These are phyloP conservation scores for Trichophyton verrucosum DNA, from an alignment of 2,329 filamentous ascomycete species.

Conservation along the genomic window DNA sequence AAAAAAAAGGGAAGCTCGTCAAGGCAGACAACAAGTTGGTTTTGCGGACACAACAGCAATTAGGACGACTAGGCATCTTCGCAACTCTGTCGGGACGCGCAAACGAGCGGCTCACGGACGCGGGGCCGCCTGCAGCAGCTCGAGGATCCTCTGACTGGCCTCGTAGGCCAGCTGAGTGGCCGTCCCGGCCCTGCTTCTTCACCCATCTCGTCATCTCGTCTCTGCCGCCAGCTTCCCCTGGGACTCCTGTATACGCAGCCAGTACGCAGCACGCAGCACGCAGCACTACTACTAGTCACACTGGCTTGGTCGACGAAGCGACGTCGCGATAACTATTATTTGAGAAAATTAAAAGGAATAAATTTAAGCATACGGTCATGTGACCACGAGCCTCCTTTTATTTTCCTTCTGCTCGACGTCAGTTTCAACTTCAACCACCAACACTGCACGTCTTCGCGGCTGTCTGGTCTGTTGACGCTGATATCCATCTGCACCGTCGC, in stretches of 20 bases:
- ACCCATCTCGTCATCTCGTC: background rate
- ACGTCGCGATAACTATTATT: background rate
- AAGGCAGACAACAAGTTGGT: background rate
- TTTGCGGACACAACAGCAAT: background rate
- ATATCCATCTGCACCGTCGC: background rate
- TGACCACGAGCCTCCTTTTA: background rate
- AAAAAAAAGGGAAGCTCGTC: background rate
- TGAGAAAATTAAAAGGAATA: background rate
- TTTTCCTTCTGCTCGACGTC: background rate
- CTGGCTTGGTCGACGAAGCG: background rate
- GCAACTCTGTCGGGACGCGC: background rate
- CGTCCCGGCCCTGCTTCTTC: background rate
- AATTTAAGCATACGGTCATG: background rate
- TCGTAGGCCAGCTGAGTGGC: background rate
- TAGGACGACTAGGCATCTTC: background rate
- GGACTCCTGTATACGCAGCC: background rate
- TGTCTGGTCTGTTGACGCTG: background rate
- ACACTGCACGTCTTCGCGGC: too few relatives aligned
- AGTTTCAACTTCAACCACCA: background rate
- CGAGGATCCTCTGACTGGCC: background rate
- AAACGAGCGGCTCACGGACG: background rate
- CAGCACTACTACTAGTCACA: too few relatives aligned
- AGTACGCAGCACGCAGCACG: too few relatives aligned
- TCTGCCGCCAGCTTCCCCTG: background rate
- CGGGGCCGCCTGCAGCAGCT: background rate